Conservation (phyloP, 768 basidiomycete species). For the Mrakia gelida region DNA sequence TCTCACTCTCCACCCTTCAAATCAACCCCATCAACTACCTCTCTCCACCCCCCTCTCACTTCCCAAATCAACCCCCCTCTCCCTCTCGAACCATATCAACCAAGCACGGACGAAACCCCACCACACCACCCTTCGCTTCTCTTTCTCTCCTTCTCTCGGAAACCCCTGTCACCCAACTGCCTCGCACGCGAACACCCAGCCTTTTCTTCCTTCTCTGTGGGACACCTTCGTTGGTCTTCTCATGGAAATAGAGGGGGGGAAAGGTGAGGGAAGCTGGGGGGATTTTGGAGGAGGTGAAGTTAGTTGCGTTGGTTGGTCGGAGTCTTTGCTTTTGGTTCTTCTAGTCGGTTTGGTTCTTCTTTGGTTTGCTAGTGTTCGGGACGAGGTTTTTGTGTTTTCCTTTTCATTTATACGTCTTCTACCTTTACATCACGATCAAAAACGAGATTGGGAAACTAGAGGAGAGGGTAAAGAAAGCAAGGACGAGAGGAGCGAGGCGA, state of each 20-base stretch:
- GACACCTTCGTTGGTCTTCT: slow-evolving; percentile 18
- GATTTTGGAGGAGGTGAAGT: not conserved
- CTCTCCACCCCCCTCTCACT: not conserved
- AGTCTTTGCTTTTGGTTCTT: not conserved
- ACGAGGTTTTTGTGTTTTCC: not conserved
- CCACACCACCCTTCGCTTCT: not conserved
- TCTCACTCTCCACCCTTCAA: slow-evolving; percentile 3
- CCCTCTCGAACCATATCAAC: not conserved
- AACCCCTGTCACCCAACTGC: slow-evolving; percentile 23
- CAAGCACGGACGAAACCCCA: not conserved
- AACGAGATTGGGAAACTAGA: slow-evolving; percentile 3
- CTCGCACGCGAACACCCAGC: slow-evolving; percentile 33
- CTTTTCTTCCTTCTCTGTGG: not conserved
- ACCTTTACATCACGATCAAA: not conserved
- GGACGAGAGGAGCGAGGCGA: not conserved
- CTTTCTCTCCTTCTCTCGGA: slow-evolving; percentile 2
- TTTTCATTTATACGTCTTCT: slow-evolving; percentile 11
- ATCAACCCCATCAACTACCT: not conserved
- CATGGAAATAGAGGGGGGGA: not conserved
- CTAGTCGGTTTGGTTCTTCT: not conserved
- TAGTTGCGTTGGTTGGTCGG: no score
- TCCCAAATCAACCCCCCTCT: not conserved
- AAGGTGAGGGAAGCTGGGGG: slow-evolving; percentile 21
- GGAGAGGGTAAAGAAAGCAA: not conserved
- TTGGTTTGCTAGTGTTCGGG: not conserved